Base-by-base conservation (phyloP, 441 rosid species). In the Populus hybrid region DNA sequence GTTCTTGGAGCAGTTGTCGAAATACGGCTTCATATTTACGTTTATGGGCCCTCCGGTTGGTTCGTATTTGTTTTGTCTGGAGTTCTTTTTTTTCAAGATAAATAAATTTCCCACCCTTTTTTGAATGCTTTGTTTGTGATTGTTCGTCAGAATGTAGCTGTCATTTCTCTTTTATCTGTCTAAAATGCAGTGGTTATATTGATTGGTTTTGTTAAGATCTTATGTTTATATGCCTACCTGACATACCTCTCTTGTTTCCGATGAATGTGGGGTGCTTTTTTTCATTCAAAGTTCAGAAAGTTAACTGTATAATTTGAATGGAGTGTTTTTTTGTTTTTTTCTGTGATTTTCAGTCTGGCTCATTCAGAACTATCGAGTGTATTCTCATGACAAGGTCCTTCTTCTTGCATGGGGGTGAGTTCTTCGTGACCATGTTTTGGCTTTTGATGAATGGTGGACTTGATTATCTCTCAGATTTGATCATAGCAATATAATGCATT, bases 11-110 rank as follows among this genome's bases (percentile, higher is more conserved):
- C 97, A 67, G 98, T 94, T 71, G 94, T 98, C n/a, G n/a, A 2
- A 96, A 94, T 84, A 94, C 99, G 9, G 99, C 99, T 74, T 96
- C 99, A 26, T 92, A 94, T 83, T 91, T 96, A 69, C 94, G 99
- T 26, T 84, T 95, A 67, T 95, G 99, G 98, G 98, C 98, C 9
- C 94, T 96, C 82, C 94, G 98, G 99, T 96, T 83, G 73, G 79
- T 79, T n/a, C n/a, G n/a, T n/a, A n/a, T n/a, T n/a, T n/a, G n/a
- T n/a, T n/a, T n/a, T n/a, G n/a, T n/a, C n/a, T n/a, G n/a, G n/a
- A n/a, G n/a, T n/a, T n/a, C n/a, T n/a, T n/a, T n/a, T n/a, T n/a
- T n/a, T 72, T 53, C 40, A 76, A 63, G 78, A 71, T 76, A 26
- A 76, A 69, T 6, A 35, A 35, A 35, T 72, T 19, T n/a, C 23